Conservation (phyloP, 2,329 filamentous ascomycete species). For the Penicillium sp. region DNA sequence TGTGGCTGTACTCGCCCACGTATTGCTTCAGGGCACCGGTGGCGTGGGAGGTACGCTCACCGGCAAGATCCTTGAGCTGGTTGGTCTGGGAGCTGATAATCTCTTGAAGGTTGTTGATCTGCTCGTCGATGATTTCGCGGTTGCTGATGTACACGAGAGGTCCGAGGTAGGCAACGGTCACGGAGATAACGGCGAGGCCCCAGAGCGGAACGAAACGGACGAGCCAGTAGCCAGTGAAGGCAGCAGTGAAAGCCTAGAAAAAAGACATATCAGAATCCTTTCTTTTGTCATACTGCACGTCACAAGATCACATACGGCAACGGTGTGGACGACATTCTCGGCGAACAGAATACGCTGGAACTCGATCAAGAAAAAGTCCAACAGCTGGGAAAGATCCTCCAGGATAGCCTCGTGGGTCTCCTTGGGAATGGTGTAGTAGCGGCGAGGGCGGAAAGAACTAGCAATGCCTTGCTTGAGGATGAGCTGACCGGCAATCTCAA, state of each 20-base stretch:
- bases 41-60: constrained; percentile 64
- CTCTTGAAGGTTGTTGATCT: constrained; percentile 61
- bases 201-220: constrained; percentile 71
- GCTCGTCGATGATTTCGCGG: constrained; percentile 67
- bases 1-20: constrained; percentile 64
- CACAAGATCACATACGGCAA: constrained; percentile 57
- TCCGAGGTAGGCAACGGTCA: constrained; percentile 62
- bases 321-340: constrained; percentile 67
- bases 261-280: constrained; percentile 1
- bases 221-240: constrained; percentile 67
- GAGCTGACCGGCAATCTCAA: constrained; percentile 63
- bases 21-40: constrained; percentile 64
- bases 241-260: constrained; percentile 62
- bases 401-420: constrained; percentile 66
- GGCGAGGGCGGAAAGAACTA: constrained; percentile 66
- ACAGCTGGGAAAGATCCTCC: constrained; percentile 67
- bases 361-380: constrained; percentile 73
- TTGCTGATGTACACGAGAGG: constrained; percentile 70
- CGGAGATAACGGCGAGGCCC: constrained; percentile 65
- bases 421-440: constrained; percentile 70
- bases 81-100: constrained; percentile 64
- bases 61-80: constrained; percentile 65
- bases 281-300: background rate
- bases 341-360: constrained; percentile 70
- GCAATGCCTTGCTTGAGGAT: constrained; percentile 64